These are phyloP conservation scores for Trametes cubensis DNA, from an alignment of 768 basidiomycete species.

Conservation along the genomic window DNA sequence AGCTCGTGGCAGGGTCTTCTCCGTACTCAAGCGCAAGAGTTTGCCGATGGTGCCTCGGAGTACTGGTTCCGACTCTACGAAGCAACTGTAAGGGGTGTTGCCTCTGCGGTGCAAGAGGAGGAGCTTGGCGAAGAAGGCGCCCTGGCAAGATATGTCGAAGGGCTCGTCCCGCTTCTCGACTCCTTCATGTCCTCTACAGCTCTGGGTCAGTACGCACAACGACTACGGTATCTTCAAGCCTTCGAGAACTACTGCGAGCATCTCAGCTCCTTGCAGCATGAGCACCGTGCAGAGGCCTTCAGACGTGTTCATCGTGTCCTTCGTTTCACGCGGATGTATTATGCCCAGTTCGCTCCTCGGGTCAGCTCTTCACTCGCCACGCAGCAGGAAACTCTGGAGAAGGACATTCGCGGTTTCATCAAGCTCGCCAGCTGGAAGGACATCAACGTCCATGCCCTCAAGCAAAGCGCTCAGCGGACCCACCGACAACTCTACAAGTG, in stretches of 20 bases:
- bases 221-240: slow-evolving; percentile 67
- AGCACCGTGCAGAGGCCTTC: background rate
- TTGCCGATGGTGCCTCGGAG: slow-evolving; percentile 51
- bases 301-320: slow-evolving; percentile 60
- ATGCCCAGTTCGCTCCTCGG: slow-evolving; percentile 55
- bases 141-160: slow-evolving; percentile 57
- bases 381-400: slow-evolving; percentile 68
- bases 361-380: slow-evolving; percentile 52
- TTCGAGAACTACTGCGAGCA: slow-evolving; percentile 58
- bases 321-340: slow-evolving; percentile 62
- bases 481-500: slow-evolving; percentile 91
- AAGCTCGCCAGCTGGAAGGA: slow-evolving; percentile 99
- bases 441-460: slow-evolving; percentile 90
- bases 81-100: slow-evolving; percentile 63
- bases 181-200: slow-evolving; percentile 74
- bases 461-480: slow-evolving; percentile 85
- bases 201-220: slow-evolving; percentile 78
- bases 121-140: slow-evolving; percentile 32
- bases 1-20: slow-evolving; percentile 84
- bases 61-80: slow-evolving; percentile 97
- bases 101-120: slow-evolving; percentile 49
- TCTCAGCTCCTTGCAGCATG: slow-evolving; percentile 42
- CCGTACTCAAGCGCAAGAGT: slow-evolving; percentile 61
- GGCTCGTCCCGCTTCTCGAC: slow-evolving; percentile 77
- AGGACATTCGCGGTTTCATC: slow-evolving; percentile 81